Percentiles rank a stretch among this genome's conserved stretches.
These are phyloP conservation scores for Fraxinus angustifolia DNA, from an alignment of 305 asterid species.

Conservation along the genomic window DNA sequence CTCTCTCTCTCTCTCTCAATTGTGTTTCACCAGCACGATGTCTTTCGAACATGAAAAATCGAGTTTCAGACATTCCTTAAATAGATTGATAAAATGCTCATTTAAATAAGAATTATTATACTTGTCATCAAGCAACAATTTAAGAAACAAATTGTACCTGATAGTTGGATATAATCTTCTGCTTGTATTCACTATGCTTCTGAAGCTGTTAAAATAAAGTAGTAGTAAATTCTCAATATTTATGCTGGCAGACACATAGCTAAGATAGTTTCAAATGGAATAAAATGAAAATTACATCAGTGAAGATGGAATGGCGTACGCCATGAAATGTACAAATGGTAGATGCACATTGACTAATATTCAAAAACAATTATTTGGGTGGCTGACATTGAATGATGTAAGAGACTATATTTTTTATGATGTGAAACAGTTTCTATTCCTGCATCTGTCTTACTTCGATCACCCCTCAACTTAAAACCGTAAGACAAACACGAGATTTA, in stretches of 20 bases:
- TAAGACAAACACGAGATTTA: neutral
- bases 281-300: neutral
- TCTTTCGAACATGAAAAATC: neutral
- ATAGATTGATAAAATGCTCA: neutral
- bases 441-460: neutral
- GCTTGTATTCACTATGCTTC: constrained; percentile 93
- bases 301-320: neutral
- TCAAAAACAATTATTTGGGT: neutral
- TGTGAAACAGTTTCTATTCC: neutral
- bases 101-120: neutral
- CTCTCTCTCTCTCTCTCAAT: neutral
- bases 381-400: neutral
- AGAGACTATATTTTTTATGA: neutral
- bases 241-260: neutral
- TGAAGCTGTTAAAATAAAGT: constrained; percentile 58
- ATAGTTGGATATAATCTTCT: constrained; percentile 93
- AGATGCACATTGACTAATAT: neutral
- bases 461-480: neutral
- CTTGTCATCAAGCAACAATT: neutral
- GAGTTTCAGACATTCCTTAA: neutral
- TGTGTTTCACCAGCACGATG: neutral
- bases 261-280: neutral
- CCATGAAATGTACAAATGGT: neutral
- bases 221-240: constrained; percentile 12
- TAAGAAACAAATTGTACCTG: constrained; percentile 47